Evolutionary conservation across 306 rosid genomes (phyloP).

Genomic region (Cicer yamashitae): DNA sequence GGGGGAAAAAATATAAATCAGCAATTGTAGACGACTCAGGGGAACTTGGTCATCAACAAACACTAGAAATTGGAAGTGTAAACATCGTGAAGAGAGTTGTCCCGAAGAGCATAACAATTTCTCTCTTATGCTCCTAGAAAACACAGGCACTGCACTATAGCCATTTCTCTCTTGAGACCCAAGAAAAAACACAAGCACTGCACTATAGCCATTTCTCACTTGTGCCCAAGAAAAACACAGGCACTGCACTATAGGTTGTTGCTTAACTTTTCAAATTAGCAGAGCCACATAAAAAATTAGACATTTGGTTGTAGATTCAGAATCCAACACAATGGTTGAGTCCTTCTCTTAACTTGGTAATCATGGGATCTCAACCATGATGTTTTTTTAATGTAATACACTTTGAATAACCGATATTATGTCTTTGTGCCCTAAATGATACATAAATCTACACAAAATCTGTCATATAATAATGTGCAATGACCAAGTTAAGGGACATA

Average conservation of each 20-base stretch:
- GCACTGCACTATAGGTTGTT: constrained; percentile 16
- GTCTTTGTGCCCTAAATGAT: constrained; percentile 8
- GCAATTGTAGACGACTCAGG: neutral
- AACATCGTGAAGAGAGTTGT: neutral
- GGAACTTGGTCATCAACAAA: constrained; percentile 11
- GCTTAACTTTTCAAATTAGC: constrained; percentile 9
- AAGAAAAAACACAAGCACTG: neutral
- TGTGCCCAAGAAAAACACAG: neutral
- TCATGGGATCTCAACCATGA: constrained; percentile 25
- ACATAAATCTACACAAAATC: constrained; percentile 9
- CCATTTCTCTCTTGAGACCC: constrained; percentile 6
- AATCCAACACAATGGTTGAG: neutral
- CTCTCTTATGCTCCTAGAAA: neutral
- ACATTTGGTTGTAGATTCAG: constrained; percentile 9
- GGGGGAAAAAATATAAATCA: neutral
- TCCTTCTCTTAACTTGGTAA: neutral
- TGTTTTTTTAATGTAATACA: constrained; percentile 7
- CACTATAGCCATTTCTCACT: constrained; percentile 21
- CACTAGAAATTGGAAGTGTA: constrained; percentile 21
- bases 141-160: constrained; percentile 21
- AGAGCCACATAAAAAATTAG: neutral
- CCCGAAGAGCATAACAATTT: constrained; percentile 23
- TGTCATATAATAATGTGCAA: neutral
- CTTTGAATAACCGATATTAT: neutral
- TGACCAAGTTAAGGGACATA: constrained; percentile 12